Percentiles rank a stretch among this genome's conserved stretches.
Evolutionary conservation across 2,329 filamentous ascomycete genomes (phyloP).

Genomic region (Phaeosphaeriaceae sp.): DNA sequence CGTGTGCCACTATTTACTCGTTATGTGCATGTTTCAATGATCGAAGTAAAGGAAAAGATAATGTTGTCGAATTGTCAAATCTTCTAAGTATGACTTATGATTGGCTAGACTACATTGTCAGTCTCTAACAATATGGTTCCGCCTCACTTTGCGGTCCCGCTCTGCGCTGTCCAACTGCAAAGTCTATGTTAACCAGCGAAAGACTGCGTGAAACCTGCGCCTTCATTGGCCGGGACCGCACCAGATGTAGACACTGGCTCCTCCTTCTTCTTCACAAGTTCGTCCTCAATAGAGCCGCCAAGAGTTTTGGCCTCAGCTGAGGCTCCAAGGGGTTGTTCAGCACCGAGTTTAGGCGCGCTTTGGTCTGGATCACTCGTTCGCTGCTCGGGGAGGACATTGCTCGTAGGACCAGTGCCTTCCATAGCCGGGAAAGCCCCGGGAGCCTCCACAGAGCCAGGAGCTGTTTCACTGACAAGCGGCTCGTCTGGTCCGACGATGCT

Average conservation of each 20-base stretch:
- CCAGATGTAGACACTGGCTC: conserved; percentile 3
- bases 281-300: neutral
- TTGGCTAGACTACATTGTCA: neutral
- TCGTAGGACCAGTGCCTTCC: conserved; percentile 2
- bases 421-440: conserved; percentile 29
- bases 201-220: conserved; percentile 10
- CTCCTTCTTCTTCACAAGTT: conserved; percentile 9
- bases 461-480: conserved; percentile 16
- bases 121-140: neutral
- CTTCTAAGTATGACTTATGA: neutral
- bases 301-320: neutral
- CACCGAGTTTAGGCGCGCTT: conserved; percentile 3
- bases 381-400: conserved; percentile 10
- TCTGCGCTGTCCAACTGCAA: neutral
- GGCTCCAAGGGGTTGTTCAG: neutral
- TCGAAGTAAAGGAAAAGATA: neutral
- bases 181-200: conserved; percentile 1
- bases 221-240: conserved; percentile 3
- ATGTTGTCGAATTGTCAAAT: neutral
- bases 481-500: conserved; percentile 11
- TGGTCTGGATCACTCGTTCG: neutral
- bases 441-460: conserved; percentile 21
- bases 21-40: neutral
- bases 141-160: neutral
- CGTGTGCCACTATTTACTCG: neutral